A percentile compares a stretch with the other conserved stretches of the same genome.
Evolutionary conservation across 306 rosid genomes (phyloP).

Genomic region (Coriaria nepalensis): DNA sequence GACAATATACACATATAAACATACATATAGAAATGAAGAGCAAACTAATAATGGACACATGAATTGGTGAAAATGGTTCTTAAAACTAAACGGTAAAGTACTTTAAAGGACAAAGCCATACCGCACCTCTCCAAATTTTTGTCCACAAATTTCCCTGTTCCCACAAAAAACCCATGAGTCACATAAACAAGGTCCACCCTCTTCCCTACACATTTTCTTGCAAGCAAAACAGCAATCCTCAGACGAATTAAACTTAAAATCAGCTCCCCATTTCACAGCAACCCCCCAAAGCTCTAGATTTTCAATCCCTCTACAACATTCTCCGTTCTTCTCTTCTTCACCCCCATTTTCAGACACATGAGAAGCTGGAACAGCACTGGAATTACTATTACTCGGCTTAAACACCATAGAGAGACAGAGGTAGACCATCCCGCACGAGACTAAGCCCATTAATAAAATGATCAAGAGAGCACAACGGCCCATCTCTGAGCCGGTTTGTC

Average conservation of each 20-base stretch:
- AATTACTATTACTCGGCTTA: not conserved
- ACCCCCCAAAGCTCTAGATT: conserved; percentile 83
- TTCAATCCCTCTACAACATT: conserved; percentile 70
- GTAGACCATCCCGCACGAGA: conserved; percentile 44
- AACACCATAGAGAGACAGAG: conserved; percentile 21
- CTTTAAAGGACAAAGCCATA: not conserved
- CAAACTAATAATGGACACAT: too few relatives aligned
- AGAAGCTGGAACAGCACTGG: conserved; percentile 8
- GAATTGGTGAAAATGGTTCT: too few relatives aligned
- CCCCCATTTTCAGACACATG: conserved; percentile 4
- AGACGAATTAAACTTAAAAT: conserved; percentile 58
- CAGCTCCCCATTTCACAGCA: conserved; percentile 92
- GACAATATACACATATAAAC: too few relatives aligned
- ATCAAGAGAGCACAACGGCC: conserved; percentile 31
- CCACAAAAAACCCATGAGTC: conserved; percentile 90
- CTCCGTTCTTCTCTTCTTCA: conserved; percentile 13
- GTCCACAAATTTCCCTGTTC: conserved; percentile 52
- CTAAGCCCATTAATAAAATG: conserved; percentile 37
- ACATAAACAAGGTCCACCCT: conserved; percentile 83
- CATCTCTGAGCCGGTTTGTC: conserved; percentile 39
- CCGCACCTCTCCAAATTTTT: conserved; percentile 71
- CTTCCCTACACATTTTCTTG: conserved; percentile 74
- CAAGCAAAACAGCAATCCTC: conserved; percentile 72
- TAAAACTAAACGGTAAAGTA: too few relatives aligned
- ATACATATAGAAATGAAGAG: too few relatives aligned